A percentile compares a stretch with the other conserved stretches of the same genome.
Conservation (phyloP, 2,329 filamentous ascomycete species). For the Fusarium lyarnte region DNA sequence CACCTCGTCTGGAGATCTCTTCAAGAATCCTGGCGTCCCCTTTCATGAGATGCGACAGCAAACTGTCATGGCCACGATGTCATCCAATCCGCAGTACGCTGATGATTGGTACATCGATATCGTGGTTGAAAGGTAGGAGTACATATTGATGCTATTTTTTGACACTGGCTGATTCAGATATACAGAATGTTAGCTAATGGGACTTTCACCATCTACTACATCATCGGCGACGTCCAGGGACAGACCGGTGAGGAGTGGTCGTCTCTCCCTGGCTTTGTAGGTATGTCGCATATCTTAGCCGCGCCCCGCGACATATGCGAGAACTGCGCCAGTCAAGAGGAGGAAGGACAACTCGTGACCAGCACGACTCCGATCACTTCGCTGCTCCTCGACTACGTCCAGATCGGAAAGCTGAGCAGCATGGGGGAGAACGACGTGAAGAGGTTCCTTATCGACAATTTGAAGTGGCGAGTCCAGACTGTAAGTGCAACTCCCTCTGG, state of each 20-base stretch:
- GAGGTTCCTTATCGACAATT: rapidly evolving
- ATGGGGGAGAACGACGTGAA: rapidly evolving
- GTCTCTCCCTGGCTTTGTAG: not conserved
- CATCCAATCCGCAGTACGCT: not conserved
- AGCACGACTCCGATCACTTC: not conserved
- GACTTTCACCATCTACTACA: not conserved
- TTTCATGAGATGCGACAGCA: rapidly evolving
- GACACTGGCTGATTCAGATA: rapidly evolving
- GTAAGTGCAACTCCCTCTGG: rapidly evolving
- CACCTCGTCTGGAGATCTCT: not conserved
- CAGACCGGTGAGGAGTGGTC: not conserved
- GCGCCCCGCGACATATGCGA: rapidly evolving
- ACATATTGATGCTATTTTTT: rapidly evolving
- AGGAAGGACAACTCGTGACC: rapidly evolving
- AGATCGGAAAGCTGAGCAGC: rapidly evolving
- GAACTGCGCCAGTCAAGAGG: rapidly evolving
- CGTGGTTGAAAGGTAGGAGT: not conserved
- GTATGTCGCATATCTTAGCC: rapidly evolving
- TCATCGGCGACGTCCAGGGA: not conserved
- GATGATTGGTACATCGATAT: not conserved
- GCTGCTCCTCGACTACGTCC: not conserved
- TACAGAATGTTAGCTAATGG: not conserved
- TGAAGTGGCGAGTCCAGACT: not conserved
- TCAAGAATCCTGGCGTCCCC: rapidly evolving
- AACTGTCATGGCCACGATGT: not conserved